These are phyloP conservation scores for Mycena chlorophos DNA, from an alignment of 768 basidiomycete genomes.

Conservation along the genomic window DNA sequence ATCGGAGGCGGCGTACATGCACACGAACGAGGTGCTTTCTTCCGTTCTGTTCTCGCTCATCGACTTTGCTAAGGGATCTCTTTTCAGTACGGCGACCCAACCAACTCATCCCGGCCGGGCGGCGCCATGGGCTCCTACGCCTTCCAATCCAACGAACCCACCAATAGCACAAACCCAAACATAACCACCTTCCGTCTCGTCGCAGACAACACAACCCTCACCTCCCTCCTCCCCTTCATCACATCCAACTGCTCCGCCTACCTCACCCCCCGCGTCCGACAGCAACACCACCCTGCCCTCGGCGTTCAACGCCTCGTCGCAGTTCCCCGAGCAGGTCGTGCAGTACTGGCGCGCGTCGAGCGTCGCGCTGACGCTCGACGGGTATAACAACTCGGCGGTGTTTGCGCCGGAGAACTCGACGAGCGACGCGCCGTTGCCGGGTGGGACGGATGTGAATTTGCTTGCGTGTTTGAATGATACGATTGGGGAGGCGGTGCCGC, in stretches of 20 bases:
- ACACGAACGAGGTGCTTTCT: constrained; percentile 40
- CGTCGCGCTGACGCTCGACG: constrained; percentile 54
- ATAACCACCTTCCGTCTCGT: constrained; percentile 44
- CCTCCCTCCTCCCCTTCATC: constrained; percentile 39
- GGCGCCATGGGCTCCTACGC: constrained; percentile 40
- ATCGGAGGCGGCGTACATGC: constrained; percentile 27
- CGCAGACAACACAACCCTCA: constrained; percentile 47
- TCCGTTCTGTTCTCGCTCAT: not conserved
- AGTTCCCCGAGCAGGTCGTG: constrained; percentile 47
- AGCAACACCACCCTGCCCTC: constrained; percentile 29
- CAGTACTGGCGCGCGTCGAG: constrained; percentile 64
- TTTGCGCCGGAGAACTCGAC: constrained; percentile 31
- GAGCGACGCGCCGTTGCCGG: constrained; percentile 42
- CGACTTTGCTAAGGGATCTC: not conserved
- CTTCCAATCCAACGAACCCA: constrained; percentile 44
- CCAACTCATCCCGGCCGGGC: constrained; percentile 48
- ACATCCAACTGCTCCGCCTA: constrained; percentile 41
- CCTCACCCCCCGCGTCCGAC: constrained; percentile 30
- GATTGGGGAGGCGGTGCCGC: constrained; percentile 34
- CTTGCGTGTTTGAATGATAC: constrained; percentile 54
- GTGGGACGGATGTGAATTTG: constrained; percentile 39
- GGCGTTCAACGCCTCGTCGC: constrained; percentile 26
- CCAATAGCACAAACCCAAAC: constrained; percentile 18
- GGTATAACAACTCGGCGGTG: constrained; percentile 59
- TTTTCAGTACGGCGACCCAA: constrained; percentile 44